Evolutionary conservation across 2,329 filamentous ascomycete genomes (phyloP), one percentile per base, ranked within the genome.

Genomic region (Pyrenophora tritici-repentis): DNA sequence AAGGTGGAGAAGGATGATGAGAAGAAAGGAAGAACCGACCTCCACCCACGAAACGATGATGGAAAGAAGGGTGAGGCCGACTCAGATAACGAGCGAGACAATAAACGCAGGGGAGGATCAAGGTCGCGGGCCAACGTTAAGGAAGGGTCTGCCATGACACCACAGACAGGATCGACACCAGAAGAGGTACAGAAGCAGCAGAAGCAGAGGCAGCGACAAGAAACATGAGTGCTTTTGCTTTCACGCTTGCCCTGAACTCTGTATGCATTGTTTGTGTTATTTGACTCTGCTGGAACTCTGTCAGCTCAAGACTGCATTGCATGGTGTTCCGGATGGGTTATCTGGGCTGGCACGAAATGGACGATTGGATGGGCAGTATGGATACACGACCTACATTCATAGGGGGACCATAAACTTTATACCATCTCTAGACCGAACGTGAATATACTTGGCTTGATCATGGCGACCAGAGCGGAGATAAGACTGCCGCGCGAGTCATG

Each of bases 401-500:
- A 8, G 10, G n/a, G 3, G 2, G 9, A 6, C 8, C 2, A 29
- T 26, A 17, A 34, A 22, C 12, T 2, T 13, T 22, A 3, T 36
- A 24, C 18, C 12, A 9, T 18, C 5, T 32, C 14, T 3, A 14
- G n/a, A 16, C n/a, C 12, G 12, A 45, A 18, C 10, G 6, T 32
- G 18, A 16, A n/a, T 22, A 31, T 22, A 31, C 18, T 20, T 14
- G 6, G 18, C n/a, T 20, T 35, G 13, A 22, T 16, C 13, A 12
- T 45, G 7, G 13, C 10, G 12, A 29, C 26, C 26, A 4, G n/a
- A 29, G 17, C 18, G 18, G 43, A 39, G 43, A 46, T 46, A 38
- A 33, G 29, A 24, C 14, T 9, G 17, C 13, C 9, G 35, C 29
- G 14, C 64, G 67, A 66, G 65, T 67, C 65, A 68, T 65, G 65